Evolutionary conservation across 202 grass and related monocot genomes (phyloP).

Genomic region (Carex sylvatica): DNA sequence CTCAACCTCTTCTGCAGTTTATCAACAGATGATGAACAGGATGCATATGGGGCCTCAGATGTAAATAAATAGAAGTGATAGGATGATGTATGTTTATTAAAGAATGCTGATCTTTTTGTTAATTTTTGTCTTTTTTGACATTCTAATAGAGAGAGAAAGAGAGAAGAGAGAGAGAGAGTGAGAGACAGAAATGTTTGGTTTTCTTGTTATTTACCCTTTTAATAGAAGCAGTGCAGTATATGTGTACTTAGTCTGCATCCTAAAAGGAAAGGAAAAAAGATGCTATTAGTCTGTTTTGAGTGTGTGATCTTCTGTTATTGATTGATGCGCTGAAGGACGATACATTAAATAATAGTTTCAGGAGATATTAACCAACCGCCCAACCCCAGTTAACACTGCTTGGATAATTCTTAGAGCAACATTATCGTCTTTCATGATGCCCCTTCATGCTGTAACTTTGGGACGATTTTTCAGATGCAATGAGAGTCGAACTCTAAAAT

Average conservation of each 20-base stretch:
- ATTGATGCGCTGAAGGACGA: neutral
- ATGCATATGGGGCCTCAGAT: slow-evolving; percentile 49
- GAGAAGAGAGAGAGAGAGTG: neutral
- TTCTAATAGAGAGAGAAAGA: slow-evolving; percentile 14
- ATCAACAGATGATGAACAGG: slow-evolving; percentile 64
- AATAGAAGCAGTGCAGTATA: slow-evolving; percentile 20
- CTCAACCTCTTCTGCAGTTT: slow-evolving; percentile 13
- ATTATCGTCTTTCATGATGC: neutral
- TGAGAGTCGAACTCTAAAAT: neutral
- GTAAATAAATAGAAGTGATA: slow-evolving; percentile 53
- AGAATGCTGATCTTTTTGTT: slow-evolving; percentile 24
- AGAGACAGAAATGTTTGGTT: slow-evolving; percentile 11
- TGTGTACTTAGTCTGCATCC: slow-evolving; percentile 13
- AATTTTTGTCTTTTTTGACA: slow-evolving; percentile 5
- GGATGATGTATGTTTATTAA: slow-evolving; percentile 25
- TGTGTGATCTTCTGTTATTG: neutral
- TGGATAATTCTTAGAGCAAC: neutral
- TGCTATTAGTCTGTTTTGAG: slow-evolving; percentile 5
- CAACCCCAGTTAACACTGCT: neutral
- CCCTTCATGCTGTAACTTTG: neutral
- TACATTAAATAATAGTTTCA: neutral
- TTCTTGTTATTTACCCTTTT: slow-evolving; percentile 33
- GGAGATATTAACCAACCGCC: no score
- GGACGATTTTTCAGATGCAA: neutral
- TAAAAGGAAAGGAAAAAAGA: neutral